Evolutionary conservation across 1,284 basidiomycete genomes (phyloP).

Genomic region (Tylopilus sp.): DNA sequence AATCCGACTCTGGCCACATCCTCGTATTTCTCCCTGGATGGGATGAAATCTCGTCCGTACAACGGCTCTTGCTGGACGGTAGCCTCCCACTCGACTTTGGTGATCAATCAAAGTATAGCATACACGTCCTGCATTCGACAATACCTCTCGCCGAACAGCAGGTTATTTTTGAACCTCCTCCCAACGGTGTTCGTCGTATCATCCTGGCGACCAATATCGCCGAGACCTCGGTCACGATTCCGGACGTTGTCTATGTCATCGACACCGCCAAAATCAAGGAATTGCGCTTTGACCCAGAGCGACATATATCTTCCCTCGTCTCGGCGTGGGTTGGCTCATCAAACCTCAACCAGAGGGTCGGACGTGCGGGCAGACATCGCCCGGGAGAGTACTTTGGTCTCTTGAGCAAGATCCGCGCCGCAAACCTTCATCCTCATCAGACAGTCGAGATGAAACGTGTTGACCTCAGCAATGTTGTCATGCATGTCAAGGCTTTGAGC

Average conservation of each 20-base stretch:
- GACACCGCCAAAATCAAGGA: conserved; percentile 91
- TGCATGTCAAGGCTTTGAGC: conserved; percentile 97
- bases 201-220: conserved; percentile 96
- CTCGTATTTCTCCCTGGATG: conserved; percentile 91
- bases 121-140: conserved; percentile 92
- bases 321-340: conserved; percentile 91
- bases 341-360: conserved; percentile 93
- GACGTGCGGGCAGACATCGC: conserved; percentile 91
- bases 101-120: conserved; percentile 59
- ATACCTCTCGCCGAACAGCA: conserved; percentile 91
- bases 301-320: conserved; percentile 84
- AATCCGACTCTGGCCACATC: conserved; percentile 83
- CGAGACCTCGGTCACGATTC: conserved; percentile 95
- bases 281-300: conserved; percentile 88
- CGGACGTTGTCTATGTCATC: conserved; percentile 94
- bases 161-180: conserved; percentile 83
- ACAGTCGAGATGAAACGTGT: conserved; percentile 95
- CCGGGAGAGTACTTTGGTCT: conserved; percentile 92
- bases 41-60: conserved; percentile 89
- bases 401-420: conserved; percentile 65
- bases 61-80: conserved; percentile 64
- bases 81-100: conserved; percentile 64
- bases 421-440: conserved; percentile 76
- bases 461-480: conserved; percentile 89
- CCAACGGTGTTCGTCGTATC: conserved; percentile 76